phyloP scores from a whole-genome alignment of 1,139 yeast genomes.

The Suhomyces yuchorum region DNA sequence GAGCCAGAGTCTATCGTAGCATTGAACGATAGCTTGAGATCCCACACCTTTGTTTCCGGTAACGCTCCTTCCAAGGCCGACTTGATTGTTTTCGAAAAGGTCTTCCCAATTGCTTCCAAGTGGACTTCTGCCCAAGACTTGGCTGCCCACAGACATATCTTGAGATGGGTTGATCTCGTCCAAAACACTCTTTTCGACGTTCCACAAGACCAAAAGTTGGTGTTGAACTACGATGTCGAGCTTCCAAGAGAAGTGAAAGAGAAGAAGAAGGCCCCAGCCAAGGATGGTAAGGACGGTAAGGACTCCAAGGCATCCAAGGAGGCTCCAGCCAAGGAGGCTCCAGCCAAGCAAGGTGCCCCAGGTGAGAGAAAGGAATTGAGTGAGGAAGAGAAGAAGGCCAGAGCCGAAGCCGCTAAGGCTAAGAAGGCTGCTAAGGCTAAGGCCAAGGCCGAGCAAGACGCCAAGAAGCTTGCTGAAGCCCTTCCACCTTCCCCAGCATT shows the following conservation, averaged over 20 bases:
- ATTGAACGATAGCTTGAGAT: conserved; percentile 70
- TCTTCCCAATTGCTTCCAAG: conserved; percentile 58
- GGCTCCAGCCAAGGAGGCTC: conserved; percentile 18
- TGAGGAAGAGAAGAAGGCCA: conserved; percentile 66
- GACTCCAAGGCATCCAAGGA: conserved; percentile 21
- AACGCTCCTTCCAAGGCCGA: conserved; percentile 67
- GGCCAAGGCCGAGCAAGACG: conserved; percentile 62
- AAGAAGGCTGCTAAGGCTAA: conserved; percentile 75
- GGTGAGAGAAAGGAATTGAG: conserved; percentile 29
- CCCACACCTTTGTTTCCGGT: conserved; percentile 71
- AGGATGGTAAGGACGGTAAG: conserved; percentile 29
- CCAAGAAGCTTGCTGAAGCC: conserved; percentile 52
- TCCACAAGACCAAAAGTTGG: conserved; percentile 52
- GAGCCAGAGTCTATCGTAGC: conserved; percentile 57
- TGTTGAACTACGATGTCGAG: conserved; percentile 58
- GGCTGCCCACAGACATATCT: conserved; percentile 69
- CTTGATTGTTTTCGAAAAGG: conserved; percentile 64
- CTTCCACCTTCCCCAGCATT: conserved; percentile 76
- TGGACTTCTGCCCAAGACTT: conserved; percentile 59
- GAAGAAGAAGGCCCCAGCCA: conserved; percentile 50
- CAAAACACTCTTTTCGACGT: conserved; percentile 66
- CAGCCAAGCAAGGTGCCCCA: conserved; percentile 22
- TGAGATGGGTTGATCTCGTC: conserved; percentile 88
- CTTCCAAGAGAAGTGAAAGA: conserved; percentile 61
- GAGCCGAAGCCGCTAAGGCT: conserved; percentile 63